phyloP scores from a whole-genome alignment of 495 filamentous ascomycete genomes.

The Peziza echinospora region DNA sequence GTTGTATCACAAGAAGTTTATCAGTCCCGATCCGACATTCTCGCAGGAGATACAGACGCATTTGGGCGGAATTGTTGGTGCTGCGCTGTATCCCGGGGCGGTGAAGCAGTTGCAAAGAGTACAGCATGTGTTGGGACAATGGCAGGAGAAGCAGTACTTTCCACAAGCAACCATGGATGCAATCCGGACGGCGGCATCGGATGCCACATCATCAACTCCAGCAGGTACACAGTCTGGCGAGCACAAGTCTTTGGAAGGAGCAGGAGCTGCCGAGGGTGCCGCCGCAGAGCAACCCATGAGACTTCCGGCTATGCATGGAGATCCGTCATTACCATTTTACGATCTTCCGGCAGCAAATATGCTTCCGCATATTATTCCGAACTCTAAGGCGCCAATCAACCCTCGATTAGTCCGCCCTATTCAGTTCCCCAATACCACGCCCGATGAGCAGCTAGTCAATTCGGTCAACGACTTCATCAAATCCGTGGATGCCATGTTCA shows the following conservation, averaged over 20 bases:
- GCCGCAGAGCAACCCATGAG: conserved; percentile 7
- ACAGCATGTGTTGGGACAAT: conserved; percentile 44
- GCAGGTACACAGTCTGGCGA: conserved; percentile 15
- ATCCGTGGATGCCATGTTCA: conserved; percentile 44
- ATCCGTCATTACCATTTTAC: conserved; percentile 52
- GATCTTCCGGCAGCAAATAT: conserved; percentile 71
- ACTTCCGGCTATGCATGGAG: conserved; percentile 39
- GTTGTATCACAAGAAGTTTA: conserved; percentile 54
- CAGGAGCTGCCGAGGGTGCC: conserved; percentile 4
- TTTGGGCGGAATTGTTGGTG: conserved; percentile 38
- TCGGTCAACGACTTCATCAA: conserved; percentile 47
- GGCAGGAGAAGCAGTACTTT: conserved; percentile 51
- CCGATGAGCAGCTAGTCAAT: conserved; percentile 38
- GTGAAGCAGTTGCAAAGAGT: conserved; percentile 47
- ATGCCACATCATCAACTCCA: conserved; percentile 23
- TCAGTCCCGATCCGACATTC: conserved; percentile 32
- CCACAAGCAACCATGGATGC: conserved; percentile 33
- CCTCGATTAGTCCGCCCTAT: conserved; percentile 50
- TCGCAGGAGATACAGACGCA: conserved; percentile 37
- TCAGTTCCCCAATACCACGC: conserved; percentile 49
- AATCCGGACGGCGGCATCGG: conserved; percentile 31
- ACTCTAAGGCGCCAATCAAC: conserved; percentile 51
- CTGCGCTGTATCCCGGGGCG: conserved; percentile 37
- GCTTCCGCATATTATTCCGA: conserved; percentile 54
- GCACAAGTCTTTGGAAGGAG: conserved; percentile 1